Base-by-base conservation (phyloP, 805 yeast genomes). In the Wickerhamomyces chambardii region DNA sequence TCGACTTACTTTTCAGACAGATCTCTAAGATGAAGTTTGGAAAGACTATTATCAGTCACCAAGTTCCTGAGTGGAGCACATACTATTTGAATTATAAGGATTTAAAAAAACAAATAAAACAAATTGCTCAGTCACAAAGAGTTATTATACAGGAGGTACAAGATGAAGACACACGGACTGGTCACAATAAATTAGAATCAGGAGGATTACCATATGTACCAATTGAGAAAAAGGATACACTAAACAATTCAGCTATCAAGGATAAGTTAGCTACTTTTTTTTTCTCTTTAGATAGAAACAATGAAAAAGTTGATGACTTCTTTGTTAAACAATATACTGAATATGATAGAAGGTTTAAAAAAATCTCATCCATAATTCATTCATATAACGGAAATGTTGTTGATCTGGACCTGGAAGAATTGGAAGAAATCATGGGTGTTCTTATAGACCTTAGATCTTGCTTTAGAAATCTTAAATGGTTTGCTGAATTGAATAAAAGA, bases 31-130 rank as follows among this genome's bases (percentile, higher is more conserved):
- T 82, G 90, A 82, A 82, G 66, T 84, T 84, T 55, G 94, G 90
- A 19, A 84, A 84, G 56, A 81, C 85, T 21, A 66, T 84, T 45
- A 61, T 76, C 24, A 67, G 83, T 32, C 95, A 90, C 59, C 95
- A 87, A 64, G 86, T 89, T 38, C 97, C 97, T 4, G 95, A 87
- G 59, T 90, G 97, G 97, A 68, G 70, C 33, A 72, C 74, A 38
- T 71, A 70, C 48, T 90, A 90, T 51, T 73, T 90, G 68, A 83
- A 85, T 60, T 90, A 90, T 60, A 90, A 87, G 56, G 75, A 70
- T 33, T 66, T 90, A 46, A 90, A 90, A 63, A 78, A 82, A 50
- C 73, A 75, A 47, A 84, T 90, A 59, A 84, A 84, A 55, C 69
- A 66, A 29, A 72, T 84, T 17, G 71, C 67, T 24, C 44, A 43